phyloP scores from a whole-genome alignment of 139 green algal genomes.

The Asterochloris sp. region DNA sequence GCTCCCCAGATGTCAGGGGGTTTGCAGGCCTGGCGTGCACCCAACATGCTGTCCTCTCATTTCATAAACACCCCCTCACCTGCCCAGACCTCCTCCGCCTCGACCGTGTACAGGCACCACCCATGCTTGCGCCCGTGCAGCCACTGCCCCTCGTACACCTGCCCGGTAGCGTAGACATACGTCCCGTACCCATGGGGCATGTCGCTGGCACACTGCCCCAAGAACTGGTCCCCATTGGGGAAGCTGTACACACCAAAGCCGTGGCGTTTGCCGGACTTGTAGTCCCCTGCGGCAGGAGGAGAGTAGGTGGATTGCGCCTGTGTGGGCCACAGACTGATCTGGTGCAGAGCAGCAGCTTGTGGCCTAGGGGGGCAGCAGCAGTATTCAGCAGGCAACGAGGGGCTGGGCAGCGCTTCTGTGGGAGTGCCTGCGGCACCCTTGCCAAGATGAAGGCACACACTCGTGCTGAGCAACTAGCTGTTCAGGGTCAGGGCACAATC shows the following conservation, averaged over 20 bases:
- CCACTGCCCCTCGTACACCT: slow-evolving; percentile 32
- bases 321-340: neutral
- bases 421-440: too few species aligned
- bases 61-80: slow-evolving; percentile 6
- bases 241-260: slow-evolving; percentile 42
- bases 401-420: too few species aligned
- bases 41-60: too few species aligned
- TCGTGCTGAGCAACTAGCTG: too few species aligned
- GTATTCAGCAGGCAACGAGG: neutral
- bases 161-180: slow-evolving; percentile 26
- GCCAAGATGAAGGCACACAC: too few species aligned
- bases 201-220: slow-evolving; percentile 46
- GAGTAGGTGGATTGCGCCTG: neutral
- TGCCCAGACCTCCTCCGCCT: slow-evolving; percentile 22
- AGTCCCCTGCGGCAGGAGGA: neutral
- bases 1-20: neutral
- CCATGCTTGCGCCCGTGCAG: slow-evolving; percentile 24
- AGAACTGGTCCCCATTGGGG: slow-evolving; percentile 35
- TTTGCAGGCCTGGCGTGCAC: neutral
- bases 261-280: slow-evolving; percentile 18
- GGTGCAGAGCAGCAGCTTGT: neutral
- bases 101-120: slow-evolving; percentile 26
- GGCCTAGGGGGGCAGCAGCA: neutral
- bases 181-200: slow-evolving; percentile 27
- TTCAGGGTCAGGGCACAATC: too few species aligned